Evolutionary conservation across 352 stramenopile genomes (phyloP).

Genomic region (Phytophthora pistaciae): DNA sequence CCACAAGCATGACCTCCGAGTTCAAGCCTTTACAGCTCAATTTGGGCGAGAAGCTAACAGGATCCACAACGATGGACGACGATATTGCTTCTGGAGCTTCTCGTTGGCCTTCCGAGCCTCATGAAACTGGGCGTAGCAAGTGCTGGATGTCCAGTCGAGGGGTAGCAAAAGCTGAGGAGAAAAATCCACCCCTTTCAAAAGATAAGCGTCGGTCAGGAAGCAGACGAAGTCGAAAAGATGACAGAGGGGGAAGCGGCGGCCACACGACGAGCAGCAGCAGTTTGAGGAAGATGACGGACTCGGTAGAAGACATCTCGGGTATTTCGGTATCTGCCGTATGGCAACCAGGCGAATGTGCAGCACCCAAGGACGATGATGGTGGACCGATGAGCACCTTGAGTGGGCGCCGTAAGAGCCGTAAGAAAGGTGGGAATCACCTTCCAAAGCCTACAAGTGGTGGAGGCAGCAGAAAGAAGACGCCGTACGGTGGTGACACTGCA

Average conservation of each 20-base stretch:
- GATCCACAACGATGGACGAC: constrained; percentile 21
- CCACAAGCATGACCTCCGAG: constrained; percentile 25
- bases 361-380: constrained; percentile 55
- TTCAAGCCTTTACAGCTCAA: constrained; percentile 42
- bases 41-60: constrained; percentile 33
- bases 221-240: constrained; percentile 47
- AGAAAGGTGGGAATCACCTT: constrained; percentile 51
- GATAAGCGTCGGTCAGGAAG: constrained; percentile 57
- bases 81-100: constrained; percentile 23
- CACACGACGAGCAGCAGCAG: constrained; percentile 51
- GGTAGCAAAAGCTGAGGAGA: constrained; percentile 59
- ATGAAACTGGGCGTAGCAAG: constrained; percentile 51
- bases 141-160: constrained; percentile 46
- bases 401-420: constrained; percentile 46
- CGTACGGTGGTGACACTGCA: constrained; percentile 9
- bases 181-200: constrained; percentile 33
- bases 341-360: constrained; percentile 34
- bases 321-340: constrained; percentile 18
- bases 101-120: constrained; percentile 27
- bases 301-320: constrained; percentile 34
- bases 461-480: constrained; percentile 48
- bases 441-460: constrained; percentile 44
- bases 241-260: constrained; percentile 31
- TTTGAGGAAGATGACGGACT: constrained; percentile 44
- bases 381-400: constrained; percentile 28